Evolutionary conservation across 1,284 basidiomycete genomes (phyloP).

Genomic region (Ceratobasidium sp.): DNA sequence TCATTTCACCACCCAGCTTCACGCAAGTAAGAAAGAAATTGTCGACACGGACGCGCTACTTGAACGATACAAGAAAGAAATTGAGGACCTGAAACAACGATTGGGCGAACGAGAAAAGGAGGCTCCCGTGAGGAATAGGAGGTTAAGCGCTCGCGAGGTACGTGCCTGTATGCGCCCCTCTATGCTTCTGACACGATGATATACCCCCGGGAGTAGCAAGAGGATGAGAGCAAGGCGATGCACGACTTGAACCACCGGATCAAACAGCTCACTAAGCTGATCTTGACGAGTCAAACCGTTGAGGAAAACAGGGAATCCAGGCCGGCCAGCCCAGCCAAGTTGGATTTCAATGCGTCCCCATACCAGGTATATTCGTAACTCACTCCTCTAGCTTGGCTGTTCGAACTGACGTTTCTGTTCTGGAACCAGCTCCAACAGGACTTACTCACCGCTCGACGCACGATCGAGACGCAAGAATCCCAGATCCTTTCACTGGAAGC

Average conservation of each 20-base stretch:
- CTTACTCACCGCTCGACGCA: conserved; percentile 75
- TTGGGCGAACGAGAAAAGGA: conserved; percentile 74
- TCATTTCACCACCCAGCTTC: conserved; percentile 64
- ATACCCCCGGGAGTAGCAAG: conserved; percentile 64
- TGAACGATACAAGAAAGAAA: conserved; percentile 89
- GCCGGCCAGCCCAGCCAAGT: conserved; percentile 80
- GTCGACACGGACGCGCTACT: conserved; percentile 93
- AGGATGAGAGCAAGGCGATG: conserved; percentile 81
- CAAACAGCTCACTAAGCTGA: conserved; percentile 85
- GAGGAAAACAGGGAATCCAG: conserved; percentile 73
- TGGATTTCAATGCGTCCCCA: conserved; percentile 86
- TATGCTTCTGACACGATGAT: not conserved
- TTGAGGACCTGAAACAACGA: conserved; percentile 80
- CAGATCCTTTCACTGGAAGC: conserved; percentile 85
- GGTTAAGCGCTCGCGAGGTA: conserved; percentile 77
- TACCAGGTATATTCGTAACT: conserved; percentile 67
- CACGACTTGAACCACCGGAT: conserved; percentile 82
- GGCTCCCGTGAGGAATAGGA: conserved; percentile 64
- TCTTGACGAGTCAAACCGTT: conserved; percentile 84
- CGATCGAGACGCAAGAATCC: conserved; percentile 78
- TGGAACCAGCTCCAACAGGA: conserved; percentile 81
- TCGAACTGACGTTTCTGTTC: not conserved
- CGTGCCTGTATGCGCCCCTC: conserved; percentile 46
- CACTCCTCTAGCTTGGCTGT: not conserved
- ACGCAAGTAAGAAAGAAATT: conserved; percentile 92